Evolutionary conservation across 2,329 filamentous ascomycete species (phyloP), one percentile per base, ranked within the genome.

Genomic region (Aspergillus quadrilineatus): DNA sequence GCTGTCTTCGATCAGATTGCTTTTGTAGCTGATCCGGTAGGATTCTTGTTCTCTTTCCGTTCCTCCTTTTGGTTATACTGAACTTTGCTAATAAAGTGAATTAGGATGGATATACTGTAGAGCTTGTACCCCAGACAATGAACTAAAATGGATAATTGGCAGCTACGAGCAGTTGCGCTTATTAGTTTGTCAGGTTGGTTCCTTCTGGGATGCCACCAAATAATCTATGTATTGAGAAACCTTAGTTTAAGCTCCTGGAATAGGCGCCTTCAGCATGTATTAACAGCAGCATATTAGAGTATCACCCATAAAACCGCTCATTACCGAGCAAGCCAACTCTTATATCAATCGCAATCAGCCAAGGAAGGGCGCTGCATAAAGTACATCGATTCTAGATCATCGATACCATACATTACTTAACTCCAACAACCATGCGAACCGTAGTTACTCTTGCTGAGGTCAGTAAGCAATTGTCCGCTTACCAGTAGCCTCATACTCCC

Each of bases 11-110:
- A 67, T 47, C 66, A 70, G 56, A 70, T 75, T 65, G 72, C 70
- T 6, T 74, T 69, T 69, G 69, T 75, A n/a, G 62, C 63, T 50
- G 73, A 75, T 69, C 73, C 71, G 60, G 72, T 74, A 59, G 63
- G 72, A 68, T 34, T 22, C 29, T 47, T 30, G 5, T 43, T 51
- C 3, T 39, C 22, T 9, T 50, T 15, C 22, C 14, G 29, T 28
- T 1, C 26, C 7, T n/a, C 22, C 10, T n/a, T n/a, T 9, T 32
- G 29, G 34, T 36, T 26, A 14, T 36, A 17, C 42, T 29, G 4
- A 30, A 43, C 34, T 32, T 45, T 37, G 43, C 47, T 41, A 58
- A 45, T 55, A 14, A 50, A 46, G 28, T 14, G 42, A 7, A 5
- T 5, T 39, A 73, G 70, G 69, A 73, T 60, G 71, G 71, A 14